Evolutionary conservation across 805 yeast species (phyloP).

Genomic region (Barnettozyma wickerhamii): DNA sequence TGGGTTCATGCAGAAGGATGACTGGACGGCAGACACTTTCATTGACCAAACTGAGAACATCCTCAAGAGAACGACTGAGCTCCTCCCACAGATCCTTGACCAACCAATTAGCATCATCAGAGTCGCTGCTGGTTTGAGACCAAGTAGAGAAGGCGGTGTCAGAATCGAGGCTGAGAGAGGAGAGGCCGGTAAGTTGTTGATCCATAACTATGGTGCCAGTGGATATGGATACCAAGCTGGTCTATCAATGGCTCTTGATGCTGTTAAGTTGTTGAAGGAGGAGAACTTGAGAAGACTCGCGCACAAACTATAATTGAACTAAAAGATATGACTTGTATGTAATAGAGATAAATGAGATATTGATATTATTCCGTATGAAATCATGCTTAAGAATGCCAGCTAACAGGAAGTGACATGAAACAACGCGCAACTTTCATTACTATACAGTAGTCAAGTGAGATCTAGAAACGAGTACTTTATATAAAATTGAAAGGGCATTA

Average conservation of each 20-base stretch:
- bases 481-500: no score
- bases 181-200: slow-evolving; percentile 38
- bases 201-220: slow-evolving; percentile 72
- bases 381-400: no score
- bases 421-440: no score
- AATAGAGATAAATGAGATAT: no score
- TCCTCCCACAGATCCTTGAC: slow-evolving; percentile 46
- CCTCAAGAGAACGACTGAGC: slow-evolving; percentile 48
- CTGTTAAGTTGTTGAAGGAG: slow-evolving; percentile 31
- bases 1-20: slow-evolving; percentile 63
- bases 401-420: no score
- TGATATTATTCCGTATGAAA: no score
- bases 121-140: slow-evolving; percentile 72
- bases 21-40: slow-evolving; percentile 59
- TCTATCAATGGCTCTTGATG: slow-evolving; percentile 51
- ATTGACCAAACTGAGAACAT: slow-evolving; percentile 57
- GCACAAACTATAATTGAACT: slow-evolving; percentile 8
- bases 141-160: slow-evolving; percentile 71
- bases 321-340: no score
- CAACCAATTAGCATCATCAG: slow-evolving; percentile 49
- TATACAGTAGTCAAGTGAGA: no score
- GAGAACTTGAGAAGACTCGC: slow-evolving; percentile 9
- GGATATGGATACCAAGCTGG: slow-evolving; percentile 70
- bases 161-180: slow-evolving; percentile 56
- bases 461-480: no score